phyloP scores from a whole-genome alignment of 2,329 filamentous ascomycete species.

The Colletotrichum tofieldiae region DNA sequence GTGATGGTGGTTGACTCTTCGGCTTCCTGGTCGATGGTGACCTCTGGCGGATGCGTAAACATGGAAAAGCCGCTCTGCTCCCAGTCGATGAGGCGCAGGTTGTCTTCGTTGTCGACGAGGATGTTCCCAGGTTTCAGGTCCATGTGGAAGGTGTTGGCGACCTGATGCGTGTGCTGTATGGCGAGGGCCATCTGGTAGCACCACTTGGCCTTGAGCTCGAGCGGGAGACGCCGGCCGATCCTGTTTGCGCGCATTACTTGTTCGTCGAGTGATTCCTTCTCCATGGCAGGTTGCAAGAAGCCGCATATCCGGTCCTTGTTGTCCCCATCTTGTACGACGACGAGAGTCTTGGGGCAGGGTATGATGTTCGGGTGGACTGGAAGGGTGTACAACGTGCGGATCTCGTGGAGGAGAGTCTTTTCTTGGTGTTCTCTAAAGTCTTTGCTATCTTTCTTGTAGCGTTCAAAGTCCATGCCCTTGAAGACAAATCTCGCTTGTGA shows the following conservation, averaged over 20 bases:
- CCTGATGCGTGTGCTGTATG: slow-evolving; percentile 45
- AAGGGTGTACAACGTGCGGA: slow-evolving; percentile 40
- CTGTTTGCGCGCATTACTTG: slow-evolving; percentile 42
- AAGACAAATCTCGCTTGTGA: slow-evolving; percentile 35
- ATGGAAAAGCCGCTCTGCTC: slow-evolving; percentile 47
- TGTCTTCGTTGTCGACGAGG: slow-evolving; percentile 43
- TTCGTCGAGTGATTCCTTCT: slow-evolving; percentile 37
- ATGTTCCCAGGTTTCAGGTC: slow-evolving; percentile 52
- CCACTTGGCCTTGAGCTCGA: slow-evolving; percentile 45
- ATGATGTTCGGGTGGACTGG: slow-evolving; percentile 45
- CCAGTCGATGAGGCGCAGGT: slow-evolving; percentile 48
- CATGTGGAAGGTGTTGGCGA: slow-evolving; percentile 48
- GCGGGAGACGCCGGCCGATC: slow-evolving; percentile 31
- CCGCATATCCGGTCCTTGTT: slow-evolving; percentile 40
- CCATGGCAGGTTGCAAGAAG: slow-evolving; percentile 42
- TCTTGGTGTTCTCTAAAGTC: slow-evolving; percentile 35
- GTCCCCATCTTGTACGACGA: slow-evolving; percentile 26
- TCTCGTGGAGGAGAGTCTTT: slow-evolving; percentile 43
- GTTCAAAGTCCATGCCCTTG: slow-evolving; percentile 43
- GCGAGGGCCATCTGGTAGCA: slow-evolving; percentile 47
- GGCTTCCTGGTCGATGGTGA: slow-evolving; percentile 40
- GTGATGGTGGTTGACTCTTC: slow-evolving; percentile 4
- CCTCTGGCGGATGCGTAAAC: slow-evolving; percentile 44
- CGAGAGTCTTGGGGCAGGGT: slow-evolving; percentile 37
- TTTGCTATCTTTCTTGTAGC: slow-evolving; percentile 21